phyloP scores from a whole-genome alignment of 495 filamentous ascomycete species.

The Daldinia loculata region DNA sequence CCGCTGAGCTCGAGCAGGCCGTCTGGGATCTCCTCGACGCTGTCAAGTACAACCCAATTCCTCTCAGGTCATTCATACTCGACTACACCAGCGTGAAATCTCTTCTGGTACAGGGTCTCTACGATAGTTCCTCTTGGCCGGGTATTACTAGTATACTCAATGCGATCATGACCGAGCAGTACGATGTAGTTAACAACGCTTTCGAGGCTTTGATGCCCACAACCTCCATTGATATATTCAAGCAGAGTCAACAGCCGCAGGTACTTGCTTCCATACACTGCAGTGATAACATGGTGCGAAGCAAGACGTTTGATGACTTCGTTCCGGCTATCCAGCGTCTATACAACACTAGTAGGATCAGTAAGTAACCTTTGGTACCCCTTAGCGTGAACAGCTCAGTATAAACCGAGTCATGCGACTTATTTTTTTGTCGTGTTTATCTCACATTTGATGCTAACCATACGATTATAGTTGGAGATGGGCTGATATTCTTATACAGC shows the following conservation, averaged over 20 bases:
- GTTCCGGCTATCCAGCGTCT: constrained; percentile 26
- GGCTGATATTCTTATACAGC: constrained; percentile 24
- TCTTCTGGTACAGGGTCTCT: constrained; percentile 38
- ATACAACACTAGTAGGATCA: constrained; percentile 28
- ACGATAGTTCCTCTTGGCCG: constrained; percentile 40
- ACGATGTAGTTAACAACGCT: neutral
- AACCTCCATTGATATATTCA: neutral
- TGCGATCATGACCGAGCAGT: constrained; percentile 33
- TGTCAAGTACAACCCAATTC: constrained; percentile 44
- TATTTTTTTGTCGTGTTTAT: neutral
- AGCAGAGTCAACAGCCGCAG: neutral
- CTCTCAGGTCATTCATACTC: constrained; percentile 28
- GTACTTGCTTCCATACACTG: constrained; percentile 40
- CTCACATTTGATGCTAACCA: constrained; percentile 10
- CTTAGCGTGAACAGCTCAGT: neutral
- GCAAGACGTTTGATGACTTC: constrained; percentile 39
- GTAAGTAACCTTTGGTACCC: neutral
- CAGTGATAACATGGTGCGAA: constrained; percentile 37
- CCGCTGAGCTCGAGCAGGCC: constrained; percentile 47
- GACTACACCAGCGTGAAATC: constrained; percentile 42
- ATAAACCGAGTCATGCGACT: neutral
- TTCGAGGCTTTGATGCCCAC: neutral
- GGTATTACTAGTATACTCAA: constrained; percentile 35
- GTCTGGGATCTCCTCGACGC: constrained; percentile 43
- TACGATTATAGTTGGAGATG: constrained; percentile 35